Conservation (phyloP, 2,329 filamentous ascomycete genomes). For the Ophiostoma tasmaniense region DNA sequence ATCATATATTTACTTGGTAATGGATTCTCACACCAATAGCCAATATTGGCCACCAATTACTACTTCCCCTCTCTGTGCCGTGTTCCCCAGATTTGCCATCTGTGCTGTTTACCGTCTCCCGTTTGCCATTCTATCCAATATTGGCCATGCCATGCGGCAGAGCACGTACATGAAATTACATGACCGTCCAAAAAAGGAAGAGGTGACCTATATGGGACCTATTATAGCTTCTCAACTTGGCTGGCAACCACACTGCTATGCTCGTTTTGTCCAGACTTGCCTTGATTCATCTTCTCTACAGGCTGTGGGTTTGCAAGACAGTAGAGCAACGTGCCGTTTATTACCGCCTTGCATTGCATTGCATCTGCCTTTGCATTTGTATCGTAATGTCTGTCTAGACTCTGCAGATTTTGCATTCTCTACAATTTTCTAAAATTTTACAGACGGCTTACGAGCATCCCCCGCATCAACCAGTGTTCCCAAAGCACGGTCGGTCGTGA, state of each 20-base stretch:
- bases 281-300: background rate
- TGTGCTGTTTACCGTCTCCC: background rate
- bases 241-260: background rate
- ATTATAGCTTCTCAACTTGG: background rate
- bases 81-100: background rate
- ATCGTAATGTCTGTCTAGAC: background rate
- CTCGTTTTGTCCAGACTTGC: background rate
- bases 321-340: background rate
- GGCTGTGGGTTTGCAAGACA: background rate
- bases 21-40: background rate
- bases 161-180: background rate
- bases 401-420: background rate
- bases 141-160: background rate
- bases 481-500: background rate
- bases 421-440: background rate
- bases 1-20: background rate
- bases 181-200: background rate
- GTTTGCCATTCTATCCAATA: no score
- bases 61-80: background rate
- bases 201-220: background rate
- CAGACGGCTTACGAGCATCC: background rate
- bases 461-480: background rate
- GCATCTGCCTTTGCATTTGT: background rate
- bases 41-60: background rate
- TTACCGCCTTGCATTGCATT: background rate